Evolutionary conservation across 495 filamentous ascomycete species (phyloP), one percentile per base, ranked within the genome.

Genomic region (Aspergillus mulundensis): DNA sequence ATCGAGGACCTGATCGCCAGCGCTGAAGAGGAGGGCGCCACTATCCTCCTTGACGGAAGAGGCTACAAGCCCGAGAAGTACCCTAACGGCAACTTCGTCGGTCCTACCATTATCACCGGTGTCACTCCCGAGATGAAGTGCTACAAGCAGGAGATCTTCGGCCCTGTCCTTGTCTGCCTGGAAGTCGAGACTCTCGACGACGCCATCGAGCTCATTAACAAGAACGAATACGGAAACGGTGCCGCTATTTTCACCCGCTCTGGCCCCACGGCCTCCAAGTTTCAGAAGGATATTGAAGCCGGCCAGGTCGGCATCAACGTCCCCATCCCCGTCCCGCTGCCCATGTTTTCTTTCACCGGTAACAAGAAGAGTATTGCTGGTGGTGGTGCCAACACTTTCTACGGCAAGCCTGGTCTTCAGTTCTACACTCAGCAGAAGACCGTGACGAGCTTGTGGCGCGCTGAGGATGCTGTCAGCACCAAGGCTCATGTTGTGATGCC

Each of bases 401-500:
- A 98, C 65, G 94, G 94, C 50, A 88, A 90, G 71, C 87, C 90
- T 15, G 94, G 93, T 4, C 62, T 98, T 62, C 84, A 87, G 54
- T 98, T 98, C 70, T 98, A 95, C 67, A 98, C 94, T 14, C 94
- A 97, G 79, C 80, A 86, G 64, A 97, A 98, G 86, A 98, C 94
- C 19, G 93, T 98, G 49, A 98, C 94, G 58, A 89, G 90, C 63
- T 69, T 93, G 62, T 97, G 95, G 94, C 83, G 82, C 54, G 82
- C 81, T 52, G 89, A 92, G 66, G 91, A 96, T 74, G 91, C 89
- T 6, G 80, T 91, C 20, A 71, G 70, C 45, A 85, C 81, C 56
- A 91, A 90, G 78, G 93, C 92, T 12, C 83, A 82, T 61, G 90
- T 94, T 24, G 84, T 89, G 51, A 97, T 97, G 93, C 93, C 93